Evolutionary conservation across 208 protist genomes (phyloP).

Genomic region (Leishmania guyanensis): DNA sequence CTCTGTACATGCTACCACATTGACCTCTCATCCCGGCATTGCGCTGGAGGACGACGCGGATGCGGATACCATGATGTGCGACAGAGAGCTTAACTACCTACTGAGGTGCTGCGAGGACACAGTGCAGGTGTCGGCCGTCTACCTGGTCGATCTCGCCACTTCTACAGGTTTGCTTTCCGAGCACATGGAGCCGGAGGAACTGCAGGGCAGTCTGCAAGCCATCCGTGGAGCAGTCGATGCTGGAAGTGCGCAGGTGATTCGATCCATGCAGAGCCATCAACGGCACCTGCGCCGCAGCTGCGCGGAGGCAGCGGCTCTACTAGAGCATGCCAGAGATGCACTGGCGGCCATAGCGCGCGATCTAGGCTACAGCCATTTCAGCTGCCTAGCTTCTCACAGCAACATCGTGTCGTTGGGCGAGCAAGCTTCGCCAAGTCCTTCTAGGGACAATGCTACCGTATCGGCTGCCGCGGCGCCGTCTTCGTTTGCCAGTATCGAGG

Average conservation of each 20-base stretch:
- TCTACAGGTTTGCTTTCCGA: slow-evolving; percentile 27
- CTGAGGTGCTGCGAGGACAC: slow-evolving; percentile 25
- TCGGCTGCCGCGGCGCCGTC: slow-evolving; percentile 1
- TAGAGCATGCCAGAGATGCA: slow-evolving; percentile 27
- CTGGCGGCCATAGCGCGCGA: slow-evolving; percentile 25
- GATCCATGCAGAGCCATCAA: slow-evolving; percentile 11
- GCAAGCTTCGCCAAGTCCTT: neutral
- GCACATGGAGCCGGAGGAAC: slow-evolving; percentile 21
- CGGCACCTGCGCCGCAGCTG: slow-evolving; percentile 16
- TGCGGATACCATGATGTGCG: neutral
- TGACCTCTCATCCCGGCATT: neutral
- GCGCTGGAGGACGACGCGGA: neutral
- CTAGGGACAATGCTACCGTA: neutral
- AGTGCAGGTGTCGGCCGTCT: slow-evolving; percentile 15
- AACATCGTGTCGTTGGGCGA: neutral
- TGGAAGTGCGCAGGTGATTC: neutral
- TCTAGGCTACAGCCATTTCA: slow-evolving; percentile 23
- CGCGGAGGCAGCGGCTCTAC: slow-evolving; percentile 14
- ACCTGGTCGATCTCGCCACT: slow-evolving; percentile 33
- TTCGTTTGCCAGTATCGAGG: slow-evolving; percentile 31
- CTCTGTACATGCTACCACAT: neutral
- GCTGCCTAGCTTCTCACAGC: neutral
- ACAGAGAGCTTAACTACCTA: slow-evolving; percentile 10
- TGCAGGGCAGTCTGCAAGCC: slow-evolving; percentile 9
- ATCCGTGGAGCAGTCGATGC: slow-evolving; percentile 6